These are phyloP conservation scores for Lizonia empirigonia DNA, from an alignment of 2,329 filamentous ascomycete species.

Conservation along the genomic window DNA sequence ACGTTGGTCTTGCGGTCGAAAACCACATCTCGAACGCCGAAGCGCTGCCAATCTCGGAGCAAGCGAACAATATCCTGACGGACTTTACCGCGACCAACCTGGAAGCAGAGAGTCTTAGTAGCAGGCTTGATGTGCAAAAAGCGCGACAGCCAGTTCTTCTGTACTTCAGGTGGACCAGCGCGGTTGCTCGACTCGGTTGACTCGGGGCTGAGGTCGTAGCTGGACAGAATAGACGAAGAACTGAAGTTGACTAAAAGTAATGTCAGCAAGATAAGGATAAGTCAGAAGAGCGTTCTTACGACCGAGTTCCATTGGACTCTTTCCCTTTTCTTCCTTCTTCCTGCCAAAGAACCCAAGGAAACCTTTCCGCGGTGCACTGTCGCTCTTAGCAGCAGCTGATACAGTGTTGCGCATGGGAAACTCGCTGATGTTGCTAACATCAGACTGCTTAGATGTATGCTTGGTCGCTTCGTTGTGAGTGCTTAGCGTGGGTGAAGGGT, in stretches of 20 bases:
- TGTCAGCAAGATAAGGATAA: conserved; percentile 14
- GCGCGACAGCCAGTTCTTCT: conserved; percentile 79
- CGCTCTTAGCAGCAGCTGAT: conserved; percentile 43
- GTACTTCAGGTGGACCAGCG: conserved; percentile 53
- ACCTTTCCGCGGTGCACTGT: conserved; percentile 47
- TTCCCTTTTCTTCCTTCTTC: conserved; percentile 51
- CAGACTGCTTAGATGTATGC: conserved; percentile 30
- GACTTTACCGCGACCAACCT: conserved; percentile 71
- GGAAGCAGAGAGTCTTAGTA: conserved; percentile 75
- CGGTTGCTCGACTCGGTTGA: conserved; percentile 56
- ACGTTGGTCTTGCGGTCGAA: conserved; percentile 80
- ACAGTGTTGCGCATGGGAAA: conserved; percentile 51
- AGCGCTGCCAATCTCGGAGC: conserved; percentile 77
- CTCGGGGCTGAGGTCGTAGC: conserved; percentile 44
- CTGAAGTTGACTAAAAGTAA: conserved; percentile 32
- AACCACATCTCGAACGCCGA: conserved; percentile 79
- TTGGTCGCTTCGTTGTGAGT: conserved; percentile 16
- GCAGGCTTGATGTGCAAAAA: conserved; percentile 90
- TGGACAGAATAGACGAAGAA: conserved; percentile 39
- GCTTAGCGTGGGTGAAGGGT: conserved; percentile 5
- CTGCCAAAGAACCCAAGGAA: conserved; percentile 61
- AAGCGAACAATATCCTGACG: conserved; percentile 77
- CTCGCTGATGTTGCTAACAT: conserved; percentile 47
- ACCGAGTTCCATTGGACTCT: conserved; percentile 39
- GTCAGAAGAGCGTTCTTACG: conserved; percentile 42